phyloP scores from a whole-genome alignment of 2,329 filamentous ascomycete genomes.

The Trichophyton benhamiae region DNA sequence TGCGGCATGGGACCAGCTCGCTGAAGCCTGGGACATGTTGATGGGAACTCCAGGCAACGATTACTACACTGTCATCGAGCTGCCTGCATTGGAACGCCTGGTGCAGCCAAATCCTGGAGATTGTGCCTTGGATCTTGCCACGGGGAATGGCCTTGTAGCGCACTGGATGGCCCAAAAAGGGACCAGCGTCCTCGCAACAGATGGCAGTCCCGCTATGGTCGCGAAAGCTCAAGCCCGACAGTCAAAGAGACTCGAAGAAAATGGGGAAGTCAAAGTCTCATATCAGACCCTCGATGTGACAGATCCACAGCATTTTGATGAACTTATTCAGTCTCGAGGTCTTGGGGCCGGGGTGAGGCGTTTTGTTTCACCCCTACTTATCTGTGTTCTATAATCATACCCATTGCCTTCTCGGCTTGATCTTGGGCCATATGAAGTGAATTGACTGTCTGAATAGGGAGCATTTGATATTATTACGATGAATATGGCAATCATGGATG shows the following conservation, averaged over 20 bases:
- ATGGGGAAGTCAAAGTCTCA: conserved; percentile 16
- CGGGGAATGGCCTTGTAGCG: conserved; percentile 39
- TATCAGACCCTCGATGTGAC: conserved; percentile 33
- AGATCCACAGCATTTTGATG: conserved; percentile 21
- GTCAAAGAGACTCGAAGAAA: conserved; percentile 10
- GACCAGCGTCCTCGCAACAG: conserved; percentile 34
- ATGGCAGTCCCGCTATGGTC: conserved; percentile 35
- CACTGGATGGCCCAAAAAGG: conserved; percentile 32
- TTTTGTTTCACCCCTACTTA: neutral
- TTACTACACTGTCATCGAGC: conserved; percentile 35
- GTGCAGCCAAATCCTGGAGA: conserved; percentile 19
- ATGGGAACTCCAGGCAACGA: conserved; percentile 34
- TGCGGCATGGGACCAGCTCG: conserved; percentile 31
- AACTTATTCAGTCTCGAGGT: conserved; percentile 15
- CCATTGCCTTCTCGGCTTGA: neutral
- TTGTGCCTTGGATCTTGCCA: conserved; percentile 38
- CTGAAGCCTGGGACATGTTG: conserved; percentile 32
- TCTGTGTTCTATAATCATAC: no score
- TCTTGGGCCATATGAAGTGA: neutral
- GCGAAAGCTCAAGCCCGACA: conserved; percentile 22
- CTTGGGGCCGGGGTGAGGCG: neutral
- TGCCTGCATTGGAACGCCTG: conserved; percentile 31
- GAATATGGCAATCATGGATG: conserved; percentile 42
- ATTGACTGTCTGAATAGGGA: conserved; percentile 13
- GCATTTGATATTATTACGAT: conserved; percentile 36